Percentiles rank a stretch among this genome's conserved stretches.
These are phyloP conservation scores for Mycena amicta DNA, from an alignment of 768 basidiomycete genomes.

Conservation along the genomic window DNA sequence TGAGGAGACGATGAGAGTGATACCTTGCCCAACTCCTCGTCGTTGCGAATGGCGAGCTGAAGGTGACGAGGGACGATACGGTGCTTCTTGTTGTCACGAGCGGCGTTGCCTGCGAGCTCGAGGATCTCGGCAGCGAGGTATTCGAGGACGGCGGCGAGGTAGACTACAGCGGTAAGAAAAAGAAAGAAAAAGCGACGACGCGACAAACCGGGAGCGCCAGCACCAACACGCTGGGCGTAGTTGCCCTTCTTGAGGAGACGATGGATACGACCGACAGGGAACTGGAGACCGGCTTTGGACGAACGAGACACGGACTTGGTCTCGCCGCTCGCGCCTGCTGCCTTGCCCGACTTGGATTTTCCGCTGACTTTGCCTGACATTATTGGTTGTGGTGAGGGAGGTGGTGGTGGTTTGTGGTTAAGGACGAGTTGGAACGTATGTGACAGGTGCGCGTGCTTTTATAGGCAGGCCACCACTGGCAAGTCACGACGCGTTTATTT, in stretches of 20 bases:
- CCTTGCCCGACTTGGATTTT: conserved; percentile 48
- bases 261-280: conserved; percentile 93
- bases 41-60: conserved; percentile 92
- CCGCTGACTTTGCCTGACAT: conserved; percentile 20
- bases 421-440: conserved; percentile 47
- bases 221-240: conserved; percentile 86
- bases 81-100: conserved; percentile 91
- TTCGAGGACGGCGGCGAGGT: conserved; percentile 90
- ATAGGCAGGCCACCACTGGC: no score
- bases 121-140: conserved; percentile 93
- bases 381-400: neutral
- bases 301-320: conserved; percentile 70
- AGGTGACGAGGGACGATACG: conserved; percentile 96
- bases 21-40: conserved; percentile 68
- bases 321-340: conserved; percentile 39
- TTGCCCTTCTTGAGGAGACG: conserved; percentile 86
- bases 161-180: conserved; percentile 49
- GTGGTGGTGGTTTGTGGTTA: conserved; percentile 5
- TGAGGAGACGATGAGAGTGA: conserved; percentile 1
- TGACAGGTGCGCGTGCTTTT: no score
- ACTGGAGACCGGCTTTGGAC: conserved; percentile 76
- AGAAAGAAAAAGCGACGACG: neutral
- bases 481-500: conserved; percentile 25
- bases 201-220: conserved; percentile 76
- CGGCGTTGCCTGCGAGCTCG: conserved; percentile 89